Evolutionary conservation across 352 stramenopile species (phyloP).

Genomic region (Phytopythium chamaehyphon): DNA sequence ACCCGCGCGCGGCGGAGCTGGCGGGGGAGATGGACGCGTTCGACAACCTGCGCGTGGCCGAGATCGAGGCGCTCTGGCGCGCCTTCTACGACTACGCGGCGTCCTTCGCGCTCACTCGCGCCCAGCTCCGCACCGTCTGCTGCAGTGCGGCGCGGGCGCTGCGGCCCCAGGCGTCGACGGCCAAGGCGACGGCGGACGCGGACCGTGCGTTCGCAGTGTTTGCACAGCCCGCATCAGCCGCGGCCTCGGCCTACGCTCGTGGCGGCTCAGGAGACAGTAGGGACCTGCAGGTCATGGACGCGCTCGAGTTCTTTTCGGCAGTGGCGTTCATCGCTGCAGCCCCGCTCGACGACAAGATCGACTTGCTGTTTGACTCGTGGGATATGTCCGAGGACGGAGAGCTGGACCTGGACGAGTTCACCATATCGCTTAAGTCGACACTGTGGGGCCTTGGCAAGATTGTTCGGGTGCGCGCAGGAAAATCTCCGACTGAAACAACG

Average conservation of each 20-base stretch:
- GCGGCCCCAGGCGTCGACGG: slow-evolving; percentile 36
- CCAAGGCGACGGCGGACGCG: slow-evolving; percentile 33
- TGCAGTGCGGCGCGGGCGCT: slow-evolving; percentile 36
- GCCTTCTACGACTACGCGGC: slow-evolving; percentile 78
- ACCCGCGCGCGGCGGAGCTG: slow-evolving; percentile 37
- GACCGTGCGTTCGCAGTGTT: slow-evolving; percentile 64
- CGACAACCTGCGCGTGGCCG: slow-evolving; percentile 60
- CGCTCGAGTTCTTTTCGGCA: slow-evolving; percentile 73
- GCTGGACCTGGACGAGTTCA: slow-evolving; percentile 80
- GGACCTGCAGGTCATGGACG: slow-evolving; percentile 42
- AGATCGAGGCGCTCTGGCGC: slow-evolving; percentile 81
- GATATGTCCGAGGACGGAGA: slow-evolving; percentile 82
- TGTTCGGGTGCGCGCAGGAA: slow-evolving; percentile 11
- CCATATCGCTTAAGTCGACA: slow-evolving; percentile 86
- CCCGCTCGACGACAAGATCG: slow-evolving; percentile 72
- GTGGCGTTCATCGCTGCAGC: slow-evolving; percentile 62
- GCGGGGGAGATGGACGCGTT: slow-evolving; percentile 63
- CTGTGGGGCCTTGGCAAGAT: slow-evolving; percentile 66
- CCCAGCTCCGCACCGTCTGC: slow-evolving; percentile 61
- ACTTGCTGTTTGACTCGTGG: slow-evolving; percentile 84
- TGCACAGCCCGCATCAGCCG: slow-evolving; percentile 7
- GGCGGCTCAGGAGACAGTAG: neutral
- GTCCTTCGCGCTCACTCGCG: slow-evolving; percentile 61
- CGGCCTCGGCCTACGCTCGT: neutral
- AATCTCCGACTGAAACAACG: neutral